A percentile compares a stretch with the other conserved stretches of the same genome.
Evolutionary conservation across 2,329 filamentous ascomycete genomes (phyloP).

Genomic region (Cercospora berteroae): DNA sequence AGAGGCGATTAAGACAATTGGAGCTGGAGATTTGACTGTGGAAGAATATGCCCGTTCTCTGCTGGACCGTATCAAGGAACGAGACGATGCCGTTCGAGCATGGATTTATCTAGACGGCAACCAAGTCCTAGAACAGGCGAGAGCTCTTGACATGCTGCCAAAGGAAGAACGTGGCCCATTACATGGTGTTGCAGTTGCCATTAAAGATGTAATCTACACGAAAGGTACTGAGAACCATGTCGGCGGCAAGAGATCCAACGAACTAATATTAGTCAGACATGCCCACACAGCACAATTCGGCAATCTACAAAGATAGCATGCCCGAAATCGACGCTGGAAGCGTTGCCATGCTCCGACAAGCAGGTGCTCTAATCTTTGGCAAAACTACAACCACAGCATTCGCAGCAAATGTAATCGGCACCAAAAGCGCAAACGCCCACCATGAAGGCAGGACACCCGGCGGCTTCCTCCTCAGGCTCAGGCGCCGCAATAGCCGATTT

Average conservation of each 20-base stretch:
- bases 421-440: conserved; percentile 58
- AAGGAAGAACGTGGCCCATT: conserved; percentile 52
- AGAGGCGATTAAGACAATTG: conserved; percentile 43
- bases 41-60: conserved; percentile 52
- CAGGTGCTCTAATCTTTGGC: conserved; percentile 59
- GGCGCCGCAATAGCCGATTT: conserved; percentile 65
- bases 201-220: conserved; percentile 61
- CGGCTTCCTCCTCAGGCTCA: conserved; percentile 67
- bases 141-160: conserved; percentile 51
- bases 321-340: conserved; percentile 54
- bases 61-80: conserved; percentile 46
- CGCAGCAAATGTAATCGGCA: conserved; percentile 55
- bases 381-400: conserved; percentile 66
- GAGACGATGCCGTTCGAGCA: conserved; percentile 50
- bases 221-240: conserved; percentile 41
- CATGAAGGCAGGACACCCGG: conserved; percentile 57
- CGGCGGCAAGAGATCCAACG: background rate
- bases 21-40: conserved; percentile 47
- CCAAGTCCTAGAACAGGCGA: conserved; percentile 52
- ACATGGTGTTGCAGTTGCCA: conserved; percentile 57
- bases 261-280: conserved; percentile 43
- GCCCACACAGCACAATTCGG: conserved; percentile 58
- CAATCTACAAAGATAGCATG: conserved; percentile 51
- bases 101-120: conserved; percentile 52
- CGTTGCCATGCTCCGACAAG: conserved; percentile 53